Base-by-base conservation (phyloP, 1,284 basidiomycete genomes). In the Athelia sp. region DNA sequence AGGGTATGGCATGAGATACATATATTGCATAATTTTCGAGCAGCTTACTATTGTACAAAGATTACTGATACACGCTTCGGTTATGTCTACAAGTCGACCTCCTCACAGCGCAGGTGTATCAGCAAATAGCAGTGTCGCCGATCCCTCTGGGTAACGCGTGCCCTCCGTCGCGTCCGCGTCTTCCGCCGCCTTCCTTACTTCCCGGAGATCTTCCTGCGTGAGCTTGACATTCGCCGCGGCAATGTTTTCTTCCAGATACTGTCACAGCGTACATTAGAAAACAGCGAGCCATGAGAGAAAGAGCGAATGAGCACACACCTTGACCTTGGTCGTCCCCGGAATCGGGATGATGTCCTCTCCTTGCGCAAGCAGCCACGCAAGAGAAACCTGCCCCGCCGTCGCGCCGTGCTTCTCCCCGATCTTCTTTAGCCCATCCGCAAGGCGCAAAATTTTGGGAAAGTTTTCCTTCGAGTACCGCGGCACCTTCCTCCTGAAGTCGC, bases 311-410 rank as follows among this genome's bases (percentile, higher is more conserved):
- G 34, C n/a, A 43, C 57, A 17, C 47, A 72, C 72, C 62, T 73
- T 70, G 52, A 72, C 57, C 38, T 66, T 72, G 47, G 65, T 71
- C 0, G 72, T 75, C 0, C 79, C 80, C 1, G 79, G 79, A 53
- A 82, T 79, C 0, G 78, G 72, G 46, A 81, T 66, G 51, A 82
- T 67, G 52, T 78, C 73, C 15, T 69, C 62, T 10, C 75, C 77
- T 62, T 78, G 78, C 15, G 72, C 73, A 18, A 81, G 65, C 15
- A 84, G 54, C 83, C 84, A 87, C 0, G 84, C 81, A 11, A 87
- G 68, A 0, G 73, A 63, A 15, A 83, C 67, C 60, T 86, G 84
- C 1, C 76, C 73, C 0, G 79, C 51, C 0, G 81, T 79, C 3
- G 73, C 73, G 18, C 67, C 61, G 55, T 81, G 70, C 48, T 63